These are phyloP conservation scores for Colletotrichum musicola DNA, from an alignment of 2,329 filamentous ascomycete genomes.

Conservation along the genomic window DNA sequence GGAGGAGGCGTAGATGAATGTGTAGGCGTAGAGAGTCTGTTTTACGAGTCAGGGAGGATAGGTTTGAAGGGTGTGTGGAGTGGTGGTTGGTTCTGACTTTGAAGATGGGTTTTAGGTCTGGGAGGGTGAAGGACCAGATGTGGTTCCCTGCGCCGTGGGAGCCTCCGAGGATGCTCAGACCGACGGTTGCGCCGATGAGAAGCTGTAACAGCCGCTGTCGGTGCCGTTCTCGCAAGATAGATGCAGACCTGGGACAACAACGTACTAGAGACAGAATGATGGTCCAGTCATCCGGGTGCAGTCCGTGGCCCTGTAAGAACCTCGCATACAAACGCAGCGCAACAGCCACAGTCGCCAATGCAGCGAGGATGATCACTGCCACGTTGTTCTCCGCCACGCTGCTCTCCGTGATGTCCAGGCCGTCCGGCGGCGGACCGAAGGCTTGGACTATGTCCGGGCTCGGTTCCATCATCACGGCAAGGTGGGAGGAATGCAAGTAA, in stretches of 20 bases:
- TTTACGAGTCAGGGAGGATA: background rate
- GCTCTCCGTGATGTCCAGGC: constrained; percentile 19
- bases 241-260: too few species aligned
- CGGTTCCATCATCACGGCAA: background rate
- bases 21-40: constrained; percentile 38
- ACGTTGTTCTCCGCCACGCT: constrained; percentile 22
- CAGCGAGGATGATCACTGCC: constrained; percentile 21
- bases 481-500: background rate
- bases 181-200: constrained; percentile 23
- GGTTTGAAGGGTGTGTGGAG: too few species aligned
- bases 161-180: constrained; percentile 25
- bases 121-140: constrained; percentile 21
- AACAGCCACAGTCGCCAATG: constrained; percentile 17
- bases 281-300: constrained; percentile 27
- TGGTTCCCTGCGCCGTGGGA: constrained; percentile 23
- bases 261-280: constrained; percentile 22
- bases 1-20: constrained; percentile 36
- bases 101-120: constrained; percentile 3
- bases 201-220: background rate
- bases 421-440: constrained; percentile 20
- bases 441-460: constrained; percentile 8
- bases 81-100: background rate
- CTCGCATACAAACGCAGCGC: constrained; percentile 18
- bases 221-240: too few species aligned
- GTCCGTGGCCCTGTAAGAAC: constrained; percentile 10